Percentiles rank a stretch among this genome's conserved stretches.
Conservation (phyloP, 495 filamentous ascomycete genomes). For the Antarctomyces pellizariae region DNA sequence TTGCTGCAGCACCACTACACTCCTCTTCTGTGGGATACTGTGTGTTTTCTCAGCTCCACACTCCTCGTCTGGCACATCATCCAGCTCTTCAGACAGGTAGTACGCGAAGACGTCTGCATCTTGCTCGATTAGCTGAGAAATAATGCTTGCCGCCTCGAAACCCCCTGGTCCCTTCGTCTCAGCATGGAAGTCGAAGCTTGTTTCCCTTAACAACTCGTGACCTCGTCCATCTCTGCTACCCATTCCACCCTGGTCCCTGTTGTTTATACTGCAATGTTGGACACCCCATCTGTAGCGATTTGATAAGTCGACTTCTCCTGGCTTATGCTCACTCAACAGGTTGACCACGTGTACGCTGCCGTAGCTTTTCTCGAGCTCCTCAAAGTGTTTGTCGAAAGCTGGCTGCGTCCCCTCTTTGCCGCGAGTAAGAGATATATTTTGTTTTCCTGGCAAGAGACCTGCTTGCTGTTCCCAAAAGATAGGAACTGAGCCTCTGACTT, state of each 20-base stretch:
- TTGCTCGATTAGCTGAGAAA: slow-evolving; percentile 45
- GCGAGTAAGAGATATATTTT: slow-evolving; percentile 80
- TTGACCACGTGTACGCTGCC: slow-evolving; percentile 82
- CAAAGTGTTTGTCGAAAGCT: slow-evolving; percentile 88
- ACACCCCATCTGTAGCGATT: slow-evolving; percentile 57
- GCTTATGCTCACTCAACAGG: slow-evolving; percentile 67
- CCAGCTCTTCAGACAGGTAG: slow-evolving; percentile 53
- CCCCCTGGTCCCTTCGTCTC: slow-evolving; percentile 72
- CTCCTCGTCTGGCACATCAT: slow-evolving; percentile 19
- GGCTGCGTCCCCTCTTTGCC: slow-evolving; percentile 81
- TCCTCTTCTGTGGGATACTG: slow-evolving; percentile 23
- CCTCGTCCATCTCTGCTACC: slow-evolving; percentile 25
- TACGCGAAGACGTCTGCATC: slow-evolving; percentile 76
- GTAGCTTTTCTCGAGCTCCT: slow-evolving; percentile 57
- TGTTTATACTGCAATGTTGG: slow-evolving; percentile 37
- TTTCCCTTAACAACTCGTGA: slow-evolving; percentile 46
- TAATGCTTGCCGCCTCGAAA: slow-evolving; percentile 67
- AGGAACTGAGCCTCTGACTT: slow-evolving; percentile 78
- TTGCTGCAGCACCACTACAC: slow-evolving; percentile 61
- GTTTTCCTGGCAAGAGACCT: slow-evolving; percentile 73
- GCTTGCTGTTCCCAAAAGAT: slow-evolving; percentile 92
- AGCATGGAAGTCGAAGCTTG: slow-evolving; percentile 87
- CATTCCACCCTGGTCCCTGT: slow-evolving; percentile 15
- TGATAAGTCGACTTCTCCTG: slow-evolving; percentile 62
- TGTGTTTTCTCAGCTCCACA: slow-evolving; percentile 13